Conservation (phyloP, 768 basidiomycete genomes). For the Phanerodontia chrysosporium region DNA sequence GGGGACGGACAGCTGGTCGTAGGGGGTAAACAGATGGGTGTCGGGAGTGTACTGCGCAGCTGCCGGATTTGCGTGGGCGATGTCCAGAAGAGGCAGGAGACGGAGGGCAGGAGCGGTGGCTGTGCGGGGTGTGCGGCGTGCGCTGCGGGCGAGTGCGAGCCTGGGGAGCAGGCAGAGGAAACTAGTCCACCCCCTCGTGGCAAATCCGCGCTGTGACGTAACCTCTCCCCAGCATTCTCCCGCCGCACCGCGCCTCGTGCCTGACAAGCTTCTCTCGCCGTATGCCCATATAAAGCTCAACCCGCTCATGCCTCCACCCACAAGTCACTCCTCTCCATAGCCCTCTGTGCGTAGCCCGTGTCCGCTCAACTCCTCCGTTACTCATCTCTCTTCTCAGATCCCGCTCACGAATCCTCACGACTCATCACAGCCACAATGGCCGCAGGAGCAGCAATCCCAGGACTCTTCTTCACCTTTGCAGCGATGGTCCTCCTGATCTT, state of each 20-base stretch:
- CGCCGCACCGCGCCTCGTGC: not conserved
- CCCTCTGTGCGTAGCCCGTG: too few species aligned
- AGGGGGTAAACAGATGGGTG: not conserved
- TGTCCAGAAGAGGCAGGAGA: too few species aligned
- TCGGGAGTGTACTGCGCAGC: not conserved
- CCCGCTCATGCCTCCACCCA: not conserved
- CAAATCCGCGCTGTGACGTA: not conserved
- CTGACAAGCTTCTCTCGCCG: not conserved
- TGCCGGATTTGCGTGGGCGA: not conserved
- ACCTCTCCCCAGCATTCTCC: not conserved
- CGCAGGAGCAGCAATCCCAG: conserved; percentile 60
- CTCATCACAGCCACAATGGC: conserved; percentile 30
- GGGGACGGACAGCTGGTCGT: too few species aligned
- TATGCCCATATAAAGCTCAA: not conserved
- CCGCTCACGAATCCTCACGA: conserved; percentile 11
- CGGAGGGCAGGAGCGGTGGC: too few species aligned
- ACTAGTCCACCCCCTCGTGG: not conserved
- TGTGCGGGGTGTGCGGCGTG: too few species aligned
- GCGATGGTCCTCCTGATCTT: conserved; percentile 68
- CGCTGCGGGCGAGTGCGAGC: not conserved
- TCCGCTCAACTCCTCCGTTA: not conserved
- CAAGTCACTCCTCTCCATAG: not conserved
- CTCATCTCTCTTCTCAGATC: not conserved
- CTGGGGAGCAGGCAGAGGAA: not conserved
- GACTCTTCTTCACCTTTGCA: conserved; percentile 66